Percentiles rank a stretch among this genome's conserved stretches.
Evolutionary conservation across 768 basidiomycete genomes (phyloP).

Genomic region (Holtermanniella nyarrowii): DNA sequence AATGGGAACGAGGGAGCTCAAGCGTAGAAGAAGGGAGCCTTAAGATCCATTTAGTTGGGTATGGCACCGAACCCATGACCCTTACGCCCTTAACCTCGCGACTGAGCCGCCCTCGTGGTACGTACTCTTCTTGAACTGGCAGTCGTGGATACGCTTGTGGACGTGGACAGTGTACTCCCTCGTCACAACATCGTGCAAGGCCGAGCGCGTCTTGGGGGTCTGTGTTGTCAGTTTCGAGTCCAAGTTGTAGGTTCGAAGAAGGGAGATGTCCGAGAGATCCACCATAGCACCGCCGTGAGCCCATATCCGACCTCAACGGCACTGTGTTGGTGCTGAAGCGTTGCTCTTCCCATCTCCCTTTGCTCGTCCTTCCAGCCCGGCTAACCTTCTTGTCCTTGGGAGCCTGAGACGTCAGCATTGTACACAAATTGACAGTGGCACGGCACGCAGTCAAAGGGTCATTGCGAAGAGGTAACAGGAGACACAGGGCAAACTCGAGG

Average conservation of each 20-base stretch:
- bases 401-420: constrained; percentile 14
- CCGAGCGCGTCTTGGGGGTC: constrained; percentile 74
- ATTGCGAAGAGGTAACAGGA: no score
- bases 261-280: neutral
- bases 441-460: no score
- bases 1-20: neutral
- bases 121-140: constrained; percentile 86
- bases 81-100: neutral
- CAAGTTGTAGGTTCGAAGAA: neutral
- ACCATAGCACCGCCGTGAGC: neutral
- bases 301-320: neutral
- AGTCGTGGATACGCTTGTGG: constrained; percentile 85
- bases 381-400: constrained; percentile 33
- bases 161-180: constrained; percentile 98
- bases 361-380: no score
- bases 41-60: neutral
- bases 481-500: no score
- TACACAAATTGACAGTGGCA: no score
- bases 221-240: constrained; percentile 5
- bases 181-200: constrained; percentile 94
- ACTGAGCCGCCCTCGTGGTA: no score
- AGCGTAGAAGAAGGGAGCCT: neutral
- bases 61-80: neutral
- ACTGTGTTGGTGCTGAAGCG: neutral
- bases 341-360: no score